These are phyloP conservation scores for Aspergillus kassunensis DNA, from an alignment of 495 filamentous ascomycete species.

Conservation along the genomic window DNA sequence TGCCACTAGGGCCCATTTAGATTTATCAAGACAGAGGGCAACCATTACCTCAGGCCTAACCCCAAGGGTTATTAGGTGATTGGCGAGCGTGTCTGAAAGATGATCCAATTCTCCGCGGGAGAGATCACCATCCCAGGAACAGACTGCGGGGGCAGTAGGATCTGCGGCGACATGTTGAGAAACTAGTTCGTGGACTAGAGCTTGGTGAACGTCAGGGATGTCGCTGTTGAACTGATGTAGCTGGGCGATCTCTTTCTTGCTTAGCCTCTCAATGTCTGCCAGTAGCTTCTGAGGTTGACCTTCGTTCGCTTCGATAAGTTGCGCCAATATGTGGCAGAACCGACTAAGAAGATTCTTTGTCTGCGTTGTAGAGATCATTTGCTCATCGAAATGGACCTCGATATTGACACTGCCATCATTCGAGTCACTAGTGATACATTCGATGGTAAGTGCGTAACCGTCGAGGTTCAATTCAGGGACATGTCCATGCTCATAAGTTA, in stretches of 20 bases:
- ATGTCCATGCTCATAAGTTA: slow-evolving; percentile 19
- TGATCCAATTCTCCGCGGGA: slow-evolving; percentile 30
- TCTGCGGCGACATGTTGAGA: not conserved
- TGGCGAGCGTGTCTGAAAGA: slow-evolving; percentile 29
- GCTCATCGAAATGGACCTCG: slow-evolving; percentile 5
- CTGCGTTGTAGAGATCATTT: not conserved
- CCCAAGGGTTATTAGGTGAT: slow-evolving; percentile 24
- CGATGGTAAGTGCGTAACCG: slow-evolving; percentile 31
- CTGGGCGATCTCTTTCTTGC: slow-evolving; percentile 4
- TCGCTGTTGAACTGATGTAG: slow-evolving; percentile 11
- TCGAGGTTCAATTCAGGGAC: slow-evolving; percentile 13
- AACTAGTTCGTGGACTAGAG: slow-evolving; percentile 4
- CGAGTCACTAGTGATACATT: slow-evolving; percentile 16
- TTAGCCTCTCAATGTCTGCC: slow-evolving; percentile 1
- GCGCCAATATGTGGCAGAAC: slow-evolving; percentile 13
- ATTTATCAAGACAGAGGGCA: slow-evolving; percentile 50
- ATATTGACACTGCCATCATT: not conserved
- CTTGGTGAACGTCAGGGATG: not conserved
- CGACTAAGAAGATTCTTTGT: slow-evolving; percentile 1
- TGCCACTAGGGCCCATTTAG: slow-evolving; percentile 38
- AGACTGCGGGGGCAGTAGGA: slow-evolving; percentile 1
- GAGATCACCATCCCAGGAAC: slow-evolving; percentile 28
- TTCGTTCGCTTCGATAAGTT: not conserved
- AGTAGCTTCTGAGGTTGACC: not conserved
- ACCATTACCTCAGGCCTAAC: slow-evolving; percentile 40